Evolutionary conservation across 2,329 filamentous ascomycete genomes (phyloP), one percentile per base, ranked within the genome.

Genomic region (Hypoxylon rubiginosum): DNA sequence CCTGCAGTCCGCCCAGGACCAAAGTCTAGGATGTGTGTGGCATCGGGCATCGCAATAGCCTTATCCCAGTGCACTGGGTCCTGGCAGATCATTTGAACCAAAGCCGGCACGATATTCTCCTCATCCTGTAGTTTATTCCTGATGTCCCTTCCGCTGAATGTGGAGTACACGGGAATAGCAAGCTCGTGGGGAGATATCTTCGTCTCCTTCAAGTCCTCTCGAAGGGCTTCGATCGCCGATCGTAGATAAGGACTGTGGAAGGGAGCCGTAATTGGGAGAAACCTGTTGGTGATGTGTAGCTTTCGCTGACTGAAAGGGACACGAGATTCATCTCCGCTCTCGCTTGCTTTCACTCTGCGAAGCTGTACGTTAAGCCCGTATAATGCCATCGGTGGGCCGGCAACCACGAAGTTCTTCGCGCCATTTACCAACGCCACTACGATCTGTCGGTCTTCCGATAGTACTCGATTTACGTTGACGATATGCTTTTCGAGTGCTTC

Each of bases 151-250:
- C 75, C 76, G 7, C 72, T 77, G 8, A 62, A 58, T 3, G 75
- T 79, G 36, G 75, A 72, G 62, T 76, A 78, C 1, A 80, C 78
- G 1, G 78, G 74, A 10, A 76, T 71, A 7, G 46, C 59, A 19
- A 92, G 83, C 32, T 85, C 85, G 34, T 82, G 82, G 0, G 67
- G 57, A 13, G 54, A 62, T 36, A 80, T 72, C 3, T 24, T 58
- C 0, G 76, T 67, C 7, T 72, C 60, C 10, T 52, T 59, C 2
- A 72, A 70, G 59, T 71, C 71, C 17, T 50, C 52, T n/a, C 52
- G 65, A 58, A 71, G 73, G 1, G 43, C 64, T 6, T 68, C 65
- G 0, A 69, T 69, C 4, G 75, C 77, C 5, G 57, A 56, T 34
- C 48, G 50, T 7, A 82, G 74, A 50, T 80, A 76, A 4, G 67